Base-by-base conservation (phyloP, 1,284 basidiomycete species). In the Schizopora paradoxa region DNA sequence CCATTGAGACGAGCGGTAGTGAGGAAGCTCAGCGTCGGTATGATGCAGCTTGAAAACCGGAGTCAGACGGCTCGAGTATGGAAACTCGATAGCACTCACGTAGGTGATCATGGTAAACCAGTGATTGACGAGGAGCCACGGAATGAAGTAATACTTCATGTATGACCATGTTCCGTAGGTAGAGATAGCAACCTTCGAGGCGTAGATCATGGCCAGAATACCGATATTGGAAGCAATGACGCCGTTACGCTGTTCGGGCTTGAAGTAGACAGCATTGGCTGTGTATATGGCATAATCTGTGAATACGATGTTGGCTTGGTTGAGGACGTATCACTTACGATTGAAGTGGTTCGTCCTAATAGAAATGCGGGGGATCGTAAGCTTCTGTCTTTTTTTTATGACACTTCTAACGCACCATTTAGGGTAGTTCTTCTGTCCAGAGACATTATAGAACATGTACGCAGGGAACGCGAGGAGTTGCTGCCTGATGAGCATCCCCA, bases 361-460 rank as follows among this genome's bases (percentile, higher is more conserved):
- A 2, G 22, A 14, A 2, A 35, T 19, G 10, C 7, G 14, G 13
- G 13, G 5, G 5, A 34, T 34, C 13, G 5, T n/a, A 13, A 22
- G 11, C 22, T 4, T 19, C 7, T 35, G 11, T n/a, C 10, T 14
- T 16, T 4, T 10, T 16, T 6, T 19, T 41, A 29, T 5, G 25
- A 27, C 4, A 26, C 16, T 6, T 35, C n/a, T n/a, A n/a, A n/a
- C n/a, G n/a, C n/a, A n/a, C 7, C 70, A 76, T 61, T 68, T 70
- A 39, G 81, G 82, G 74, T 92, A 76, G 66, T 76, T 61, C 62
- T 75, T 77, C 55, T 80, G 77, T 1, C 79, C 78, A 10, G 79
- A 81, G 5, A 79, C 76, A 56, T 82, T 82, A 61, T 68, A 74
- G 8, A 81, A 73, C 74, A 56, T 32, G 42, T 60, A 57, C 18